phyloP scores from a whole-genome alignment of 352 stramenopile genomes.

The Phytophthora nicotianae region DNA sequence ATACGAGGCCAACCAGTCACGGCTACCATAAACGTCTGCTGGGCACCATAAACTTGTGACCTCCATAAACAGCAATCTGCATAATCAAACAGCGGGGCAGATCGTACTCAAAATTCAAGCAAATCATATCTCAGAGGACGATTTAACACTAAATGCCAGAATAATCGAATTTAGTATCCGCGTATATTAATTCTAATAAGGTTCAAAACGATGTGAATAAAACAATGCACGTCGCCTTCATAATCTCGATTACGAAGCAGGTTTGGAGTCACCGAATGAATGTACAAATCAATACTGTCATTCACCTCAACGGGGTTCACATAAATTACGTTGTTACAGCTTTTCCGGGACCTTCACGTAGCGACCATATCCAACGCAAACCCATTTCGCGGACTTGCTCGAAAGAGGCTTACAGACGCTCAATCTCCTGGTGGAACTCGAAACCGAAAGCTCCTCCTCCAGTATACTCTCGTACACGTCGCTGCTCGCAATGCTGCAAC shows the following conservation, averaged over 20 bases:
- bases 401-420: neutral
- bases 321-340: conserved; percentile 17
- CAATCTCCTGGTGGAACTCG: neutral
- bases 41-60: conserved; percentile 10
- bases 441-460: neutral
- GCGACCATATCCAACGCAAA: conserved; percentile 39
- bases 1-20: neutral
- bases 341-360: conserved; percentile 24
- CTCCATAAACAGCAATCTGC: neutral
- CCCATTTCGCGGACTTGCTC: conserved; percentile 22
- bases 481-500: conserved; percentile 20
- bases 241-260: neutral
- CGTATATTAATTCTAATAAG: neutral
- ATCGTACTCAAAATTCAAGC: neutral
- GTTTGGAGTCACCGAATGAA: too few species aligned
- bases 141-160: neutral
- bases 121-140: neutral
- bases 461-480: conserved; percentile 16
- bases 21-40: neutral
- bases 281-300: neutral
- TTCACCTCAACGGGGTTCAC: conserved; percentile 2
- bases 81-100: neutral
- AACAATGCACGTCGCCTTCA: neutral
- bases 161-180: neutral
- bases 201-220: neutral